phyloP scores from a whole-genome alignment of 176 grass and related monocot genomes.

The Bolboschoenus planiculmis region DNA sequence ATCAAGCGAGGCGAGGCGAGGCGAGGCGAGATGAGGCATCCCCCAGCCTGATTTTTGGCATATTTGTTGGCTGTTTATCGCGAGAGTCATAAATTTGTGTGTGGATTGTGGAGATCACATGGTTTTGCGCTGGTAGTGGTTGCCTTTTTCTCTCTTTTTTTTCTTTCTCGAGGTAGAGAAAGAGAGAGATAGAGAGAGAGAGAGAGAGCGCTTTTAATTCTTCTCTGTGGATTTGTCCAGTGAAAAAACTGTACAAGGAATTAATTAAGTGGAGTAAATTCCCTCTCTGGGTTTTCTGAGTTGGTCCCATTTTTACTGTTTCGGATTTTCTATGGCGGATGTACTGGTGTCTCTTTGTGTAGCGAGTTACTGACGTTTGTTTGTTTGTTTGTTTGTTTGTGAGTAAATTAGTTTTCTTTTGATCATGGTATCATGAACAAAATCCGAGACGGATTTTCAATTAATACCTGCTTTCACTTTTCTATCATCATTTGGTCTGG shows the following conservation, averaged over 20 bases:
- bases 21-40: no score
- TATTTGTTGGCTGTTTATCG: slow-evolving; percentile 11
- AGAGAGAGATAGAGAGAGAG: no score
- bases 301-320: background rate
- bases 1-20: no score
- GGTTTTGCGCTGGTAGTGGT: background rate
- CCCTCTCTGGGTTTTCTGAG: background rate
- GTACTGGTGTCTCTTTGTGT: background rate
- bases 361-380: background rate
- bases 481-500: background rate
- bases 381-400: background rate
- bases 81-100: background rate
- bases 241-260: background rate
- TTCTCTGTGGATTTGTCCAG: background rate
- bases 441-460: background rate
- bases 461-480: background rate
- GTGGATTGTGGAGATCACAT: slow-evolving; percentile 18
- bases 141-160: background rate
- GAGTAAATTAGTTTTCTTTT: background rate
- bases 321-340: background rate
- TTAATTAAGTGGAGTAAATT: background rate
- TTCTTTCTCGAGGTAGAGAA: background rate
- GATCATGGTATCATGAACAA: background rate
- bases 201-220: background rate
- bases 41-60: background rate